These are phyloP conservation scores for Massariosphaeria phaeospora DNA, from an alignment of 495 filamentous ascomycete species.

Conservation along the genomic window DNA sequence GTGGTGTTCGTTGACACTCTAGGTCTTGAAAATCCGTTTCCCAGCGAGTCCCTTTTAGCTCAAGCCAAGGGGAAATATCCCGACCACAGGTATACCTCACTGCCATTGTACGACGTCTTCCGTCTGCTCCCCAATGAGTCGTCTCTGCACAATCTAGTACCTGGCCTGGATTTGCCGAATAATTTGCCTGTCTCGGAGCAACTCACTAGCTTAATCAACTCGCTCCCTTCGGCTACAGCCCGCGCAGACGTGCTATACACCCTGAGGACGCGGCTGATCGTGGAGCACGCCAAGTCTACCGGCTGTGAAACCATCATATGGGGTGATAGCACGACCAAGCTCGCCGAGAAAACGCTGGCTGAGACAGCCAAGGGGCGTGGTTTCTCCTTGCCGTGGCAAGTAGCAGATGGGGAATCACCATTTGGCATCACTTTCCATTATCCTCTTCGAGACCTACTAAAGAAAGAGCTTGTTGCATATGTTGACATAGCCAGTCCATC, in stretches of 20 bases:
- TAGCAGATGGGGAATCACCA: conserved; percentile 64
- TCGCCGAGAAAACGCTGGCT: conserved; percentile 79
- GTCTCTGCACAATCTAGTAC: conserved; percentile 28
- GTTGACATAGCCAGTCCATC: conserved; percentile 49
- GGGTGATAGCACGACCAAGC: conserved; percentile 78
- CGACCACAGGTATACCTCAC: conserved; percentile 49
- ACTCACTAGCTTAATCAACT: conserved; percentile 52
- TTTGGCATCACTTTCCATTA: conserved; percentile 59
- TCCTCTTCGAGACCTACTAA: conserved; percentile 76
- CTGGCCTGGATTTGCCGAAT: neutral
- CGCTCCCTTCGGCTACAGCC: conserved; percentile 66
- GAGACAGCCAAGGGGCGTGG: conserved; percentile 90
- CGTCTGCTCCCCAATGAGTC: neutral
- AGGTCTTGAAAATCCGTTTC: conserved; percentile 2
- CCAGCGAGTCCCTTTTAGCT: conserved; percentile 18
- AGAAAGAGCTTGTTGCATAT: conserved; percentile 68
- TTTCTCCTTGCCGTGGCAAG: conserved; percentile 71
- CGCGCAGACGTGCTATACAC: conserved; percentile 65
- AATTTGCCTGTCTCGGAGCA: conserved; percentile 1
- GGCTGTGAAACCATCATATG: conserved; percentile 69
- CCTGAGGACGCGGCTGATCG: conserved; percentile 64
- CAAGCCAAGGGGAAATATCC: conserved; percentile 51
- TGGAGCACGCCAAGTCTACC: conserved; percentile 54
- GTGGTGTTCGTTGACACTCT: conserved; percentile 63
- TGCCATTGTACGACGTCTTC: conserved; percentile 51